Evolutionary conservation across 179 eudicot species (phyloP).

Genomic region (Beta macrorhiza): DNA sequence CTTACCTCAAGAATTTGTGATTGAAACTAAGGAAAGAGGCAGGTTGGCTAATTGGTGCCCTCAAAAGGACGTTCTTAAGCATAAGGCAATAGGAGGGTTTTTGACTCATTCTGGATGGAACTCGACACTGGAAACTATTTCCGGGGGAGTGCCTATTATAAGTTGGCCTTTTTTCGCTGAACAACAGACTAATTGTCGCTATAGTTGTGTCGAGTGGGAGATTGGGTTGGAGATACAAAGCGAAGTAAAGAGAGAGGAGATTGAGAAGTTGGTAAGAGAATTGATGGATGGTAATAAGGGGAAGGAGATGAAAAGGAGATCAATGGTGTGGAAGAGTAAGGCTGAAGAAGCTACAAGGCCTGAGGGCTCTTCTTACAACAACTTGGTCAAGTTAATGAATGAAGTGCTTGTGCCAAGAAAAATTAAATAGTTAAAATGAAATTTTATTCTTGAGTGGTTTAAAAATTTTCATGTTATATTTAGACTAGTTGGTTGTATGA

Average conservation of each 20-base stretch:
- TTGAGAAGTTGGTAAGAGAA: constrained; percentile 37
- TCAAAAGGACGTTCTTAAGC: constrained; percentile 40
- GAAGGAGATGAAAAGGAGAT: constrained; percentile 36
- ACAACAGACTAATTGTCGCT: constrained; percentile 44
- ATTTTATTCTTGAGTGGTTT: neutral
- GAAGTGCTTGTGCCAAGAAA: constrained; percentile 7
- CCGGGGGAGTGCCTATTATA: constrained; percentile 38
- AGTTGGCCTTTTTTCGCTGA: constrained; percentile 51
- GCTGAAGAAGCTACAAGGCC: constrained; percentile 29
- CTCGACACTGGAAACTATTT: constrained; percentile 41
- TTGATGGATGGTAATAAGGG: constrained; percentile 49
- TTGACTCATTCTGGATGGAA: constrained; percentile 55
- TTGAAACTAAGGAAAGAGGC: constrained; percentile 31
- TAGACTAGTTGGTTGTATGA: neutral
- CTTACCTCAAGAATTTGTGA: constrained; percentile 33
- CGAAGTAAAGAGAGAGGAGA: constrained; percentile 32
- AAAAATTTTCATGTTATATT: neutral
- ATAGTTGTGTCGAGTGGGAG: constrained; percentile 39
- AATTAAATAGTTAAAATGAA: neutral
- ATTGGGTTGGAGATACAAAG: constrained; percentile 47
- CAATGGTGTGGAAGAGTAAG: constrained; percentile 35
- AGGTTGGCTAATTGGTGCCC: constrained; percentile 42
- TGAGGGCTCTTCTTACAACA: constrained; percentile 38
- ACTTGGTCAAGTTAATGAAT: constrained; percentile 33
- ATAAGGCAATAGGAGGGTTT: constrained; percentile 39